Conservation (phyloP, 768 basidiomycete genomes). For the Tulasnella calospora region DNA sequence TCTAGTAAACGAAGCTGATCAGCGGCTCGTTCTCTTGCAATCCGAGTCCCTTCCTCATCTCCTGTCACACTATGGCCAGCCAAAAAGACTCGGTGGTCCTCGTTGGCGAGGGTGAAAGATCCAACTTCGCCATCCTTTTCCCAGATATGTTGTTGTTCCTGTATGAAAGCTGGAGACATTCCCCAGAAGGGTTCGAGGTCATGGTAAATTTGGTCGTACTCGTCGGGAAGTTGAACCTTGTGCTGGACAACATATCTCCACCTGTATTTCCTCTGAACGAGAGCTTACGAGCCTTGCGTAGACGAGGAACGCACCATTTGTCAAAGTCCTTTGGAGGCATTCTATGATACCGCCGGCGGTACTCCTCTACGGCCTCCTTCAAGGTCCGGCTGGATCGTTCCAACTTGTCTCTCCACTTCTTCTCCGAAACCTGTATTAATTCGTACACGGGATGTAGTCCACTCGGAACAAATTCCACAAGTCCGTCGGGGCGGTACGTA, state of each 20-base stretch:
- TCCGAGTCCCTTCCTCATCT: not conserved
- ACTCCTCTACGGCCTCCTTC: slow-evolving; percentile 40
- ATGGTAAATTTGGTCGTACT: slow-evolving; percentile 47
- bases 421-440: slow-evolving; percentile 40
- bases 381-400: slow-evolving; percentile 39
- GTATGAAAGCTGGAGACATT: slow-evolving; percentile 33
- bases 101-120: not conserved
- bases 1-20: slow-evolving; percentile 39
- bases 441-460: slow-evolving; percentile 46
- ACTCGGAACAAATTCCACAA: slow-evolving; percentile 39
- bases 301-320: slow-evolving; percentile 37
- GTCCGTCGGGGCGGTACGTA: slow-evolving; percentile 33
- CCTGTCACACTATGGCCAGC: not conserved
- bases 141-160: not conserved
- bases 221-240: slow-evolving; percentile 49
- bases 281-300: not conserved
- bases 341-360: slow-evolving; percentile 38
- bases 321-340: slow-evolving; percentile 46
- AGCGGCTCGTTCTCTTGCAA: slow-evolving; percentile 2
- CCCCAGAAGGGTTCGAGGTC: slow-evolving; percentile 47
- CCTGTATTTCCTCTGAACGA: slow-evolving; percentile 31
- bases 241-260: slow-evolving; percentile 48
- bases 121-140: slow-evolving; percentile 3
- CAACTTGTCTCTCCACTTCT: slow-evolving; percentile 39
- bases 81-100: slow-evolving; percentile 6